phyloP scores from a whole-genome alignment of 371 early-diverging fungal genomes.

The Mortierella sp. region DNA sequence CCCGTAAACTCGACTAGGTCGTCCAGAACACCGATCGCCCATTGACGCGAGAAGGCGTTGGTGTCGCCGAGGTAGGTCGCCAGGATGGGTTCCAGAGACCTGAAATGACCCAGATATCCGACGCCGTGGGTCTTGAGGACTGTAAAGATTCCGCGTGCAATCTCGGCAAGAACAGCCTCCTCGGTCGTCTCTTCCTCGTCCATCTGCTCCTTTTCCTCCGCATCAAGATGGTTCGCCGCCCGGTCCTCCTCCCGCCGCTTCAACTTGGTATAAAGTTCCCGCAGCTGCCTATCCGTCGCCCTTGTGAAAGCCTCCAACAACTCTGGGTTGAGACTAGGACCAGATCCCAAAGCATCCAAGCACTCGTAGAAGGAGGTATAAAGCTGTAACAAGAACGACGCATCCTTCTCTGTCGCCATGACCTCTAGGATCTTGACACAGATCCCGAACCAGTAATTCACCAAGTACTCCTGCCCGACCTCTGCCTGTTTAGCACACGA shows the following conservation, averaged over 20 bases:
- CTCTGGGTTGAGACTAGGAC: slow-evolving; percentile 68
- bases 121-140: slow-evolving; percentile 79
- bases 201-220: slow-evolving; percentile 89
- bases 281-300: slow-evolving; percentile 73
- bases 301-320: slow-evolving; percentile 73
- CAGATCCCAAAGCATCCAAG: slow-evolving; percentile 76
- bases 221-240: slow-evolving; percentile 82
- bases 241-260: slow-evolving; percentile 74
- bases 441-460: slow-evolving; percentile 75
- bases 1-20: slow-evolving; percentile 93
- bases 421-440: slow-evolving; percentile 78
- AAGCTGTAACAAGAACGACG: slow-evolving; percentile 81
- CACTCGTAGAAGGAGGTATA: slow-evolving; percentile 83
- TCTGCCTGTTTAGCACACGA: slow-evolving; percentile 70
- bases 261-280: slow-evolving; percentile 74
- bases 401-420: slow-evolving; percentile 82
- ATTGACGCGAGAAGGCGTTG: slow-evolving; percentile 75
- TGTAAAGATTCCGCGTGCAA: slow-evolving; percentile 80
- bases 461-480: slow-evolving; percentile 58
- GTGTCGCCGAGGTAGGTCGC: slow-evolving; percentile 70
- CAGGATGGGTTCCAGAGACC: slow-evolving; percentile 77
- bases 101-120: slow-evolving; percentile 81
- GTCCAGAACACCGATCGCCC: slow-evolving; percentile 91
- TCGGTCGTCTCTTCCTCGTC: slow-evolving; percentile 85
- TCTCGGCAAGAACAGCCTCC: slow-evolving; percentile 82